Percentiles rank a stretch among this genome's conserved stretches.
phyloP scores from a whole-genome alignment of 1,284 basidiomycete genomes.

The Microbotryomycetes sp. region DNA sequence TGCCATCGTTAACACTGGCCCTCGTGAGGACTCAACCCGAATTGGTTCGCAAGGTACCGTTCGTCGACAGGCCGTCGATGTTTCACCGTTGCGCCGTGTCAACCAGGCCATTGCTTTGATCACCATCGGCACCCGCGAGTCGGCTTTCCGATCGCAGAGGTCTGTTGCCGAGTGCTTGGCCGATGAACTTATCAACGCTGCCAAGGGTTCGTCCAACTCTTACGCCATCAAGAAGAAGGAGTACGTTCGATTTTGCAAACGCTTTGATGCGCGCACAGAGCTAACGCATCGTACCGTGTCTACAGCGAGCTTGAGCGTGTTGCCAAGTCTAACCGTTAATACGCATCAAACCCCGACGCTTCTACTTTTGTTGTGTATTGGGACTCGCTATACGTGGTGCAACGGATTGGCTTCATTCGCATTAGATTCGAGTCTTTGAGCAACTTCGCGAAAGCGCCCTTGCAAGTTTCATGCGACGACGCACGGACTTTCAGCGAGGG shows the following conservation, averaged over 20 bases:
- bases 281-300: neutral
- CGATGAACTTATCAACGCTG: conserved; percentile 99
- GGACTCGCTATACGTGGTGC: neutral
- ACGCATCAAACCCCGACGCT: too few species aligned
- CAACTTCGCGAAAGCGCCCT: neutral
- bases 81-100: conserved; percentile 94
- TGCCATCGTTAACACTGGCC: conserved; percentile 99
- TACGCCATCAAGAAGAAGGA: conserved; percentile 91
- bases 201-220: conserved; percentile 99
- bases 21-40: conserved; percentile 99
- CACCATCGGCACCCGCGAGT: conserved; percentile 96
- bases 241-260: conserved; percentile 49
- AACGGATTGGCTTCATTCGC: neutral
- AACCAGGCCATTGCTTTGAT: conserved; percentile 96
- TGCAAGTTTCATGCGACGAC: too few species aligned
- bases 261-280: conserved; percentile 5
- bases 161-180: conserved; percentile 85
- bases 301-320: conserved; percentile 88
- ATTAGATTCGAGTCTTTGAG: neutral
- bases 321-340: conserved; percentile 98
- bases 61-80: conserved; percentile 99
- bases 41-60: conserved; percentile 99
- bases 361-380: neutral
- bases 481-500: too few species aligned
- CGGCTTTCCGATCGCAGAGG: conserved; percentile 99